Evolutionary conservation across 2,329 filamentous ascomycete genomes (phyloP).

Genomic region (Venturiaceae sp.): DNA sequence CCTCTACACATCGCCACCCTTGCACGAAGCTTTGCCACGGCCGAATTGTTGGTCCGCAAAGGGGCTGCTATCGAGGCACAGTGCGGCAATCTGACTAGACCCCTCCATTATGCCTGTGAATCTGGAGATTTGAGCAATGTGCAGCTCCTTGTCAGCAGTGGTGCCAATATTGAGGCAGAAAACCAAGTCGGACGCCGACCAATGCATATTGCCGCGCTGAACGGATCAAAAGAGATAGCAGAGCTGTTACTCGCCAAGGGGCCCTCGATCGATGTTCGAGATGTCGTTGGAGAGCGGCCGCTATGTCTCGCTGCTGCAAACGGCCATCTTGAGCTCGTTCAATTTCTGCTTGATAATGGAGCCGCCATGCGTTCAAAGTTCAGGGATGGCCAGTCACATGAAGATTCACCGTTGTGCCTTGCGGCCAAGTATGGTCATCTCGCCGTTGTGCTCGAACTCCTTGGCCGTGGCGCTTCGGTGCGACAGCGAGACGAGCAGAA

Average conservation of each 20-base stretch:
- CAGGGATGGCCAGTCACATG: conserved; percentile 16
- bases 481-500: conserved; percentile 24
- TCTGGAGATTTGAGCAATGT: conserved; percentile 20
- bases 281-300: conserved; percentile 23
- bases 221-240: conserved; percentile 20
- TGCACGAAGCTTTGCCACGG: conserved; percentile 25
- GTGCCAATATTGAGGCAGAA: conserved; percentile 24
- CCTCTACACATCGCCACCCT: conserved; percentile 25
- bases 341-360: conserved; percentile 22
- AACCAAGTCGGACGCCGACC: conserved; percentile 19
- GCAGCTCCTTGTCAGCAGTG: conserved; percentile 22
- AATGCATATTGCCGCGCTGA: conserved; percentile 23
- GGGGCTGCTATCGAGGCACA: conserved; percentile 18
- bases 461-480: conserved; percentile 23
- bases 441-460: conserved; percentile 20
- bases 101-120: conserved; percentile 29
- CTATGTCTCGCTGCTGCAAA: conserved; percentile 22
- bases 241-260: conserved; percentile 22
- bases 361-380: conserved; percentile 17
- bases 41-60: conserved; percentile 26
- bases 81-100: conserved; percentile 19
- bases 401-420: conserved; percentile 29
- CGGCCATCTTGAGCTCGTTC: conserved; percentile 24
- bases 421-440: conserved; percentile 25
- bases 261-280: conserved; percentile 22